Evolutionary conservation across 1,139 yeast species (phyloP).

Genomic region (Taphrina communis): DNA sequence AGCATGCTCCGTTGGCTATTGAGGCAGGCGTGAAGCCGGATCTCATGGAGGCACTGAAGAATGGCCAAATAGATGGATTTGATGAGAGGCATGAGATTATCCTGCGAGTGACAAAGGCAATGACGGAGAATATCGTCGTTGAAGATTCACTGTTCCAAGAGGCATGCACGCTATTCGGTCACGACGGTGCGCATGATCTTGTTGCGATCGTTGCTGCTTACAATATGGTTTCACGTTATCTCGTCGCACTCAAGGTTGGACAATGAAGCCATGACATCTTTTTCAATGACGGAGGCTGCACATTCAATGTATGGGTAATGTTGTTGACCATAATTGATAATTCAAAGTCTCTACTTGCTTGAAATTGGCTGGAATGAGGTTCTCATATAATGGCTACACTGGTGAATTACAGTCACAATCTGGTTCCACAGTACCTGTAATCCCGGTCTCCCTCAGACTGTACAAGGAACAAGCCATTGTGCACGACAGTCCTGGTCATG

Average conservation of each 20-base stretch:
- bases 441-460: too few species aligned
- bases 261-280: neutral
- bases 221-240: constrained; percentile 38
- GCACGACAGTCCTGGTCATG: too few species aligned
- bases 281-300: too few species aligned
- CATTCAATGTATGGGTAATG: too few species aligned
- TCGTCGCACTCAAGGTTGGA: constrained; percentile 30
- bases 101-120: constrained; percentile 11
- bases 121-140: constrained; percentile 15
- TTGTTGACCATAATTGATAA: too few species aligned
- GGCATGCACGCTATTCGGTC: constrained; percentile 6
- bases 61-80: neutral
- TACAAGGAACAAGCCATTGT: too few species aligned
- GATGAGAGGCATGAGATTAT: constrained; percentile 6
- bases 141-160: constrained; percentile 15
- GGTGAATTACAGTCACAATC: too few species aligned
- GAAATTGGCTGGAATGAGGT: too few species aligned
- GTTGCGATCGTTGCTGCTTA: constrained; percentile 32
- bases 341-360: too few species aligned
- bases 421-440: too few species aligned
- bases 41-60: constrained; percentile 15
- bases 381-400: too few species aligned
- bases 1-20: constrained; percentile 34
- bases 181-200: constrained; percentile 17
- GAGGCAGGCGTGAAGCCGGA: constrained; percentile 2